Percentiles rank a stretch among this genome's conserved stretches.
Evolutionary conservation across 2,329 filamentous ascomycete genomes (phyloP).

Genomic region (Teratosphaeria pseudoeucalypti): DNA sequence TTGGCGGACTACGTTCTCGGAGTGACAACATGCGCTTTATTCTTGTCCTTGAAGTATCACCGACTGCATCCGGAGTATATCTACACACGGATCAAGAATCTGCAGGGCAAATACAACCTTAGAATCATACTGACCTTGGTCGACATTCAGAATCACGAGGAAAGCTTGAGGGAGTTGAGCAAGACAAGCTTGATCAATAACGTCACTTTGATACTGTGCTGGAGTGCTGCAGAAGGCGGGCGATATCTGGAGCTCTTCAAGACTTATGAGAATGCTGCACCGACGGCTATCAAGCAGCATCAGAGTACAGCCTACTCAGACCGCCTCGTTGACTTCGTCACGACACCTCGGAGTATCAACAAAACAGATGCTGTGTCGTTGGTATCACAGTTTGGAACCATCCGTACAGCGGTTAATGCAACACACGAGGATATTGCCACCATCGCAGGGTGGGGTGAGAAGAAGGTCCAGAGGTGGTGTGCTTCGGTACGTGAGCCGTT

Average conservation of each 20-base stretch:
- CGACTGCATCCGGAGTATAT: conserved; percentile 96
- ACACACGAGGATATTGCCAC: conserved; percentile 72
- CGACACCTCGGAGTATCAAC: conserved; percentile 78
- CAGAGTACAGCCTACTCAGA: conserved; percentile 78
- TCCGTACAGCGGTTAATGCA: conserved; percentile 79
- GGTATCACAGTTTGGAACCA: conserved; percentile 82
- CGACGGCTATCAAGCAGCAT: conserved; percentile 71
- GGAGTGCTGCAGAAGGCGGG: conserved; percentile 86
- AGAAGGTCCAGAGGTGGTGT: conserved; percentile 84
- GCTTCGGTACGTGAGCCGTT: conserved; percentile 77
- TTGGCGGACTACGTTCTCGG: conserved; percentile 87
- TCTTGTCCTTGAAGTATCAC: conserved; percentile 93
- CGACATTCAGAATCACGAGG: conserved; percentile 90
- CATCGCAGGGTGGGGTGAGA: conserved; percentile 89
- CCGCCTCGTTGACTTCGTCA: conserved; percentile 84
- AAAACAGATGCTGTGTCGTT: conserved; percentile 87
- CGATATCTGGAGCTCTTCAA: conserved; percentile 94
- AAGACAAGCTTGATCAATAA: conserved; percentile 92
- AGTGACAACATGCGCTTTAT: conserved; percentile 77
- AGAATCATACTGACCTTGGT: conserved; percentile 84
- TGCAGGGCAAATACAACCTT: conserved; percentile 78
- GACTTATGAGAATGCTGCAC: conserved; percentile 78
- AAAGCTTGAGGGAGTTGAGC: conserved; percentile 75
- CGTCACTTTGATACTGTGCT: conserved; percentile 82
- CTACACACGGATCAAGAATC: conserved; percentile 76